These are phyloP conservation scores for Aphanomyces invadans DNA, from an alignment of 352 stramenopile species.

Conservation along the genomic window DNA sequence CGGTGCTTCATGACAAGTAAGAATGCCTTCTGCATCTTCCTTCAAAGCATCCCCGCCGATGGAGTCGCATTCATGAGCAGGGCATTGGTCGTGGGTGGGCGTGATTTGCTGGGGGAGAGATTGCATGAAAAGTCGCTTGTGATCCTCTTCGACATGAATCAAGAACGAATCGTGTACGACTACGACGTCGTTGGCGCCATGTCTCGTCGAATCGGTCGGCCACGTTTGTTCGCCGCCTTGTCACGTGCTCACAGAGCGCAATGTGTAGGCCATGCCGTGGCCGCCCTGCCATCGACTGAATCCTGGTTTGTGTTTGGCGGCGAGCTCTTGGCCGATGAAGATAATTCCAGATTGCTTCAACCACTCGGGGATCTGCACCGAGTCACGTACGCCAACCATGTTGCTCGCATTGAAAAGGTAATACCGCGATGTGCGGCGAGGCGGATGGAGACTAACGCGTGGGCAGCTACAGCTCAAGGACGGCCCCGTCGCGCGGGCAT, in stretches of 20 bases:
- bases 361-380: not conserved
- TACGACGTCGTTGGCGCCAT: slow-evolving; percentile 54
- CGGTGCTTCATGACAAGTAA: slow-evolving; percentile 8
- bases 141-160: slow-evolving; percentile 52
- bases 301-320: slow-evolving; percentile 52
- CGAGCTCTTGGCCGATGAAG: slow-evolving; percentile 31
- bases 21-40: not conserved
- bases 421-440: not conserved
- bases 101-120: slow-evolving; percentile 34
- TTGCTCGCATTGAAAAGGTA: slow-evolving; percentile 6
- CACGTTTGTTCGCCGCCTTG: not conserved
- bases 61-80: slow-evolving; percentile 25
- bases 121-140: slow-evolving; percentile 28
- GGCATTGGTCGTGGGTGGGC: slow-evolving; percentile 49
- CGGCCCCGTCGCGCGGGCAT: not conserved
- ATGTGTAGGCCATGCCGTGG: slow-evolving; percentile 5
- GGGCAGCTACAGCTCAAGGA: slow-evolving; percentile 11
- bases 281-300: slow-evolving; percentile 34
- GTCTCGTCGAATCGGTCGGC: slow-evolving; percentile 36
- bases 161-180: slow-evolving; percentile 40
- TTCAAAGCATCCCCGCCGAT: not conserved
- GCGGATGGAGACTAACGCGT: not conserved
- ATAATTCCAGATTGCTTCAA: slow-evolving; percentile 35
- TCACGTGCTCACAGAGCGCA: not conserved
- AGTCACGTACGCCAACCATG: not conserved